A percentile compares a stretch with the other conserved stretches of the same genome.
These are phyloP conservation scores for Aspergillus indologenus DNA, from an alignment of 495 filamentous ascomycete species.

Conservation along the genomic window DNA sequence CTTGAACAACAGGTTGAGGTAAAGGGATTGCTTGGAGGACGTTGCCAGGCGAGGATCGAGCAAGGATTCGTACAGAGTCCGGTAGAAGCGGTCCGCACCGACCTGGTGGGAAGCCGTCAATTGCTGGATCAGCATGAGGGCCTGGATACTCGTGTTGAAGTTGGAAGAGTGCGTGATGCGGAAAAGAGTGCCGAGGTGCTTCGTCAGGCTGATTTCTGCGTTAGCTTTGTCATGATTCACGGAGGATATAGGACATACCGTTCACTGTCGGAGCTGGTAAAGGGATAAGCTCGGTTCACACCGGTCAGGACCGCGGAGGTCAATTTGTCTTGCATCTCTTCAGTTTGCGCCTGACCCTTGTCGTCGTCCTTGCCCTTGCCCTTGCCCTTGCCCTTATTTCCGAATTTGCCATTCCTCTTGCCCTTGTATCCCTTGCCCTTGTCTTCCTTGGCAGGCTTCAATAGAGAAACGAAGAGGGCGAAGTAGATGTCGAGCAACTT, in stretches of 20 bases:
- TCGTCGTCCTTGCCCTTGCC: constrained; percentile 49
- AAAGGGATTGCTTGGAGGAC: constrained; percentile 92
- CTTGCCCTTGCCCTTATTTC: constrained; percentile 30
- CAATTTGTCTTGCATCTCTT: constrained; percentile 82
- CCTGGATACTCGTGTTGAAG: constrained; percentile 97
- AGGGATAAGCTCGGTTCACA: constrained; percentile 93
- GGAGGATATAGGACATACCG: constrained; percentile 47
- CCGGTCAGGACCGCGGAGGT: constrained; percentile 87
- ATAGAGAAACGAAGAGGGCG: constrained; percentile 68
- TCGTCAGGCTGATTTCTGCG: constrained; percentile 57
- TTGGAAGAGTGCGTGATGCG: constrained; percentile 94
- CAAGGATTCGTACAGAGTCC: constrained; percentile 91
- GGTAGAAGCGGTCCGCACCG: constrained; percentile 84
- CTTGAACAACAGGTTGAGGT: constrained; percentile 87
- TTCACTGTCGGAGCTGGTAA: constrained; percentile 73
- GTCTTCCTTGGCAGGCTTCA: constrained; percentile 56
- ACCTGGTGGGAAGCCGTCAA: constrained; percentile 74
- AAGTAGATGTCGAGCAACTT: constrained; percentile 89
- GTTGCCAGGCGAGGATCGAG: constrained; percentile 82
- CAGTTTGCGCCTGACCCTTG: constrained; percentile 49
- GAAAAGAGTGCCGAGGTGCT: constrained; percentile 90
- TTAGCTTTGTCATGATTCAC: constrained; percentile 13
- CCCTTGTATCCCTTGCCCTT: constrained; percentile 19
- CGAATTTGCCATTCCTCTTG: constrained; percentile 27
- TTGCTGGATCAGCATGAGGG: constrained; percentile 93